phyloP scores from a whole-genome alignment of 1,284 basidiomycete species.

The Agaricales sp. region DNA sequence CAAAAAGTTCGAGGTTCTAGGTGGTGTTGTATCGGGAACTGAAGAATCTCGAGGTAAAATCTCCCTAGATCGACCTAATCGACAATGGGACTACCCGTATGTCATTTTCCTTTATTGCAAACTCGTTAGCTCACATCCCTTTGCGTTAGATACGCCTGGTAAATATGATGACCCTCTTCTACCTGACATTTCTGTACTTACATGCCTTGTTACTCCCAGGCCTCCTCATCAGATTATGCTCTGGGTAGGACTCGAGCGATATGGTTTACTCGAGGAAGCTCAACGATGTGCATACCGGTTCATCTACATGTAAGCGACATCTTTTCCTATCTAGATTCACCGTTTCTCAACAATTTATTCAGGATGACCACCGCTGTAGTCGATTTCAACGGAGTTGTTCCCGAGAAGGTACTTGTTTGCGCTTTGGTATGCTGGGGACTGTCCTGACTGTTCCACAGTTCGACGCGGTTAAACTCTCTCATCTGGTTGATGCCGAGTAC shows the following conservation, averaged over 20 bases:
- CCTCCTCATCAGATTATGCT: constrained; percentile 95
- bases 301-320: constrained; percentile 88
- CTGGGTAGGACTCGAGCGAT: constrained; percentile 95
- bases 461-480: constrained; percentile 90
- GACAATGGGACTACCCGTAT: constrained; percentile 93
- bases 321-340: not conserved
- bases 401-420: constrained; percentile 64
- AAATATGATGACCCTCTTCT: constrained; percentile 14
- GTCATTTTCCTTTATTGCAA: constrained; percentile 19
- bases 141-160: constrained; percentile 52
- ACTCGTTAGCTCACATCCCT: constrained; percentile 8
- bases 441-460: constrained; percentile 39
- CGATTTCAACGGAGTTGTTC: constrained; percentile 95
- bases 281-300: constrained; percentile 91
- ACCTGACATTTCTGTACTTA: constrained; percentile 4
- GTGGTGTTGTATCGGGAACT: constrained; percentile 94
- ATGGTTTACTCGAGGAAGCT: constrained; percentile 91
- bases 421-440: constrained; percentile 2
- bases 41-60: constrained; percentile 95
- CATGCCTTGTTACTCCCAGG: constrained; percentile 33
- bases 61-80: constrained; percentile 92
- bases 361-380: constrained; percentile 91
- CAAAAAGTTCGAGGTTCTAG: constrained; percentile 92
- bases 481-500: constrained; percentile 96
- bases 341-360: constrained; percentile 3